Conservation (phyloP, 352 stramenopile genomes). For the Pythium catenulatum region DNA sequence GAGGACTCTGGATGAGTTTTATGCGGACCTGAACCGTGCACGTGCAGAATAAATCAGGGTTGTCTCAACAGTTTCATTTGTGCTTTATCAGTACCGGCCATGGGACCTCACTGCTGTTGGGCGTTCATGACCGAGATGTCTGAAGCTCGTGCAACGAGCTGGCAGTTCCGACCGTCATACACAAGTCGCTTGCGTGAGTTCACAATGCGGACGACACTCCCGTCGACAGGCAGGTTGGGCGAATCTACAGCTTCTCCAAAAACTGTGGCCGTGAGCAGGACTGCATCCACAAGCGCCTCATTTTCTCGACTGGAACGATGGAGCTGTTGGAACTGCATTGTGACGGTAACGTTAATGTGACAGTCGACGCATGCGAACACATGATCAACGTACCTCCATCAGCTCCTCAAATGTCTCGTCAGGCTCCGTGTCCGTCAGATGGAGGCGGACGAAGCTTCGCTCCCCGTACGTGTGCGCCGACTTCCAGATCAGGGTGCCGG, state of each 20-base stretch:
- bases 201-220: neutral
- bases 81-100: too few relatives aligned
- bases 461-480: neutral
- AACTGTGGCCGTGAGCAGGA: neutral
- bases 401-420: conserved; percentile 29
- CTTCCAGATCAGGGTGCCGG: neutral
- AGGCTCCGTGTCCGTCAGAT: conserved; percentile 25
- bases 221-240: neutral
- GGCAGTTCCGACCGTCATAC: conserved; percentile 10
- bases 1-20: neutral
- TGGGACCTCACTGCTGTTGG: too few relatives aligned
- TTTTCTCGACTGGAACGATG: neutral
- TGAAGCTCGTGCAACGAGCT: neutral
- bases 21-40: neutral
- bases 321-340: neutral
- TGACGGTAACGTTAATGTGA: too few relatives aligned
- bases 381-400: conserved; percentile 1
- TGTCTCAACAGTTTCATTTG: too few relatives aligned
- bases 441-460: conserved; percentile 2
- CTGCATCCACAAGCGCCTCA: neutral
- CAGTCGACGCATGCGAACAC: too few relatives aligned
- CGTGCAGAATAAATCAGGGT: neutral
- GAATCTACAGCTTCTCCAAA: conserved; percentile 19
- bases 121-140: conserved; percentile 6
- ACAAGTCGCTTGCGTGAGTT: conserved; percentile 27